Evolutionary conservation across 306 rosid species (phyloP).

Genomic region (Heteromeles arbutifolia): DNA sequence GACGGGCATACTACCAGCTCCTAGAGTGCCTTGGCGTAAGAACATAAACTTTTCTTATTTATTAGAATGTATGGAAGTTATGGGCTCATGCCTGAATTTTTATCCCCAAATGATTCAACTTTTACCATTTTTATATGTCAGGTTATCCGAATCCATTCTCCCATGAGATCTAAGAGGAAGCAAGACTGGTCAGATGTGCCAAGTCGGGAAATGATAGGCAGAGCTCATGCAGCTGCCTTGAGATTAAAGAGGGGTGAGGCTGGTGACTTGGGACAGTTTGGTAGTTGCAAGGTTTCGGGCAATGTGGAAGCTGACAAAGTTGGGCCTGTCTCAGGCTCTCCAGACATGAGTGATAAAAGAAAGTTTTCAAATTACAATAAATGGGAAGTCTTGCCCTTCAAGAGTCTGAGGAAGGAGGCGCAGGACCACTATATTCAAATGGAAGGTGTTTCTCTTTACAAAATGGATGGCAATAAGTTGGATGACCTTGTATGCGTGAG

Average conservation of each 20-base stretch:
- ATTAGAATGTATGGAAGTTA: background rate
- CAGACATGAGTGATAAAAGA: slow-evolving; percentile 80
- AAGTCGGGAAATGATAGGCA: slow-evolving; percentile 54
- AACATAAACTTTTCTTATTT: background rate
- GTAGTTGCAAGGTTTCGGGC: slow-evolving; percentile 89
- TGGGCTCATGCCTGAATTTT: background rate
- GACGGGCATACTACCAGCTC: slow-evolving; percentile 97
- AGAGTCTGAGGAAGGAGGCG: slow-evolving; percentile 76
- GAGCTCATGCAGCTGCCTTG: slow-evolving; percentile 84
- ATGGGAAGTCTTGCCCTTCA: slow-evolving; percentile 84
- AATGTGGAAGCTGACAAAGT: slow-evolving; percentile 51
- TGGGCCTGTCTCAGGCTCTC: slow-evolving; percentile 80
- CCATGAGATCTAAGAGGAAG: slow-evolving; percentile 83
- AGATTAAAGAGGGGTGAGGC: slow-evolving; percentile 36
- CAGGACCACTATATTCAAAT: slow-evolving; percentile 60
- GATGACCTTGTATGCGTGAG: slow-evolving; percentile 93
- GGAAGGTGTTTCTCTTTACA: slow-evolving; percentile 81
- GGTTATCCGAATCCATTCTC: slow-evolving; percentile 94
- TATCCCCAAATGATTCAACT: background rate
- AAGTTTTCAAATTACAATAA: slow-evolving; percentile 65
- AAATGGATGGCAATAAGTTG: slow-evolving; percentile 94
- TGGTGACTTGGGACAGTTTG: slow-evolving; percentile 72
- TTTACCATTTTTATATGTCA: slow-evolving; percentile 27
- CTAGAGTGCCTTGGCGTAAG: slow-evolving; percentile 97
- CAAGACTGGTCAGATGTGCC: slow-evolving; percentile 95